Evolutionary conservation across 2,329 filamentous ascomycete genomes (phyloP).

Genomic region (Dactylellina haptotyla): DNA sequence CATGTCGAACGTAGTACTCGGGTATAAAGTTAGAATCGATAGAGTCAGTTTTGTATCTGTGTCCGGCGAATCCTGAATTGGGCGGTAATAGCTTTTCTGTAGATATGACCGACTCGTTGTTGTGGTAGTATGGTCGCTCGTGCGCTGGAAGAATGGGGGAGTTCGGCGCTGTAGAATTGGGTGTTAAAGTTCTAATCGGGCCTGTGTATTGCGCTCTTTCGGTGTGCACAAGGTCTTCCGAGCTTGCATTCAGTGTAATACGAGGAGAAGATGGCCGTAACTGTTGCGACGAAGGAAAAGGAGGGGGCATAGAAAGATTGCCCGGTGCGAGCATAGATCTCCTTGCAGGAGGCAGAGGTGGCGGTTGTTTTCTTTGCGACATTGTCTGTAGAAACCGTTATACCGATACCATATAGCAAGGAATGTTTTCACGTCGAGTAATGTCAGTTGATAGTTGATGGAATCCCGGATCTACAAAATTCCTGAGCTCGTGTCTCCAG

Average conservation of each 20-base stretch:
- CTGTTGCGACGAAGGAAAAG: constrained; percentile 44
- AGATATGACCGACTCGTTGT: constrained; percentile 6
- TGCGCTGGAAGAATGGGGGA: constrained; percentile 35
- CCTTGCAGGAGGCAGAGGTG: constrained; percentile 46
- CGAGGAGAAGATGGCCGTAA: constrained; percentile 32
- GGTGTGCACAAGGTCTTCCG: constrained; percentile 33
- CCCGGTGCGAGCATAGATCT: constrained; percentile 26
- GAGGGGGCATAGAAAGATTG: constrained; percentile 31
- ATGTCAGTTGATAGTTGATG: neutral
- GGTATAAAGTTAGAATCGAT: constrained; percentile 34
- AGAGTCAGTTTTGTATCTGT: constrained; percentile 37
- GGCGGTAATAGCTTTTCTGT: constrained; percentile 42
- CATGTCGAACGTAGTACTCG: constrained; percentile 36
- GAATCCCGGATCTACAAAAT: neutral
- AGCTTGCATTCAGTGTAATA: constrained; percentile 48
- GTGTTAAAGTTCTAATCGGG: constrained; percentile 46
- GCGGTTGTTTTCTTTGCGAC: constrained; percentile 39
- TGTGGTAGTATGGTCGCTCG: constrained; percentile 25
- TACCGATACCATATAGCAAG: constrained; percentile 38
- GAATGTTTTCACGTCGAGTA: neutral
- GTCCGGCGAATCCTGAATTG: constrained; percentile 25
- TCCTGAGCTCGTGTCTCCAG: neutral
- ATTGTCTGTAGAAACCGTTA: constrained; percentile 35
- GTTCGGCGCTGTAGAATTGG: constrained; percentile 35
- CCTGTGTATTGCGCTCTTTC: constrained; percentile 43